Conservation (phyloP, 371 early-diverging fungal genomes). For the Mortierella sp. region DNA sequence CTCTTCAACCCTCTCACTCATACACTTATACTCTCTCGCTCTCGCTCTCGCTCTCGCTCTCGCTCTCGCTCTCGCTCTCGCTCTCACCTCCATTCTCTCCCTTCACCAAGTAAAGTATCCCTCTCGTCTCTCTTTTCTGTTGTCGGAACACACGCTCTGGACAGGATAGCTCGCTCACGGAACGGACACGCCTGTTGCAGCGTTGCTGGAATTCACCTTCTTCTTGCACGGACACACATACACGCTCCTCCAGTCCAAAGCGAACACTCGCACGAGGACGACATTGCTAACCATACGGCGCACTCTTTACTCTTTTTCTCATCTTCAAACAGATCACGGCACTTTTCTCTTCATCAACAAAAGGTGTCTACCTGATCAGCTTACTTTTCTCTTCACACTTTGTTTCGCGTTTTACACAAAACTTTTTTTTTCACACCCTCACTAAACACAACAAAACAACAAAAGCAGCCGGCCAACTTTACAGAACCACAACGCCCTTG, state of each 20-base stretch:
- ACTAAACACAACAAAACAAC: background rate
- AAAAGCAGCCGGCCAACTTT: background rate
- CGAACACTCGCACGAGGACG: background rate
- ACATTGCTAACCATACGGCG: background rate
- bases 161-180: background rate
- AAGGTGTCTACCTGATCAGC: background rate
- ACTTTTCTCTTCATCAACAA: background rate
- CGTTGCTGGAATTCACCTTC: background rate
- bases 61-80: background rate
- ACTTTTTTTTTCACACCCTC: background rate
- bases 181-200: background rate
- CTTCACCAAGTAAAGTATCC: background rate
- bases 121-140: background rate
- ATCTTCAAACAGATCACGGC: background rate
- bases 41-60: background rate
- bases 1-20: background rate
- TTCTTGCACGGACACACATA: background rate
- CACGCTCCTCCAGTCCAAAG: background rate
- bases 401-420: slow-evolving; percentile 5
- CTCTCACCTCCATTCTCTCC: background rate
- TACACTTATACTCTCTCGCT: background rate
- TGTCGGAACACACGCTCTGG: background rate
- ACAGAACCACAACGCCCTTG: background rate
- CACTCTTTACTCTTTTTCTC: background rate
- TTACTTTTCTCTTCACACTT: background rate